Conservation (phyloP, 805 yeast genomes). For the Metschnikowia peoriensis region DNA sequence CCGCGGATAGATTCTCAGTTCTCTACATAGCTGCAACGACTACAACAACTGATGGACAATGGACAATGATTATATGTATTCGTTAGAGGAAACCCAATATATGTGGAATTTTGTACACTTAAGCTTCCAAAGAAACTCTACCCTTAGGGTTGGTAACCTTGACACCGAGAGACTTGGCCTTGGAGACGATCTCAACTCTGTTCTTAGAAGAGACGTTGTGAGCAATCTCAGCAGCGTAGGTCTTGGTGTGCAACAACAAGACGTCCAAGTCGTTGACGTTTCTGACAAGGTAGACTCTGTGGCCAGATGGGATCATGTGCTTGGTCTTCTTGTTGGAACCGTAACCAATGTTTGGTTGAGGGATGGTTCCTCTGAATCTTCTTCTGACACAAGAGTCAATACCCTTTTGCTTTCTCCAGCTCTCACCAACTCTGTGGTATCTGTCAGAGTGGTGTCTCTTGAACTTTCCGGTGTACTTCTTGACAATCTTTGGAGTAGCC, state of each 20-base stretch:
- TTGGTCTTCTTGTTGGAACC: conserved; percentile 99
- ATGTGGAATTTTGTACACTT: conserved; percentile 33
- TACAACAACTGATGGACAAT: background rate
- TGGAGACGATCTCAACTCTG: conserved; percentile 94
- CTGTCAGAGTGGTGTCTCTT: conserved; percentile 99
- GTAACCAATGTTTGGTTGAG: conserved; percentile 99
- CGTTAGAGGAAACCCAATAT: conserved; percentile 21
- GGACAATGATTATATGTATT: conserved; percentile 22
- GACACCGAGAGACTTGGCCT: conserved; percentile 97
- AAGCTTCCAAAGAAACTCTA: conserved; percentile 97
- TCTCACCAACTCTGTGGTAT: conserved; percentile 96
- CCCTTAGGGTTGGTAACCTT: conserved; percentile 99
- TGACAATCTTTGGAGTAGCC: conserved; percentile 99
- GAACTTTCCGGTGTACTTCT: conserved; percentile 98
- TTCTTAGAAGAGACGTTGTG: conserved; percentile 97
- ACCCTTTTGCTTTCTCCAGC: conserved; percentile 99
- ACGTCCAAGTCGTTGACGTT: conserved; percentile 93
- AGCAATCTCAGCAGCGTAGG: conserved; percentile 99
- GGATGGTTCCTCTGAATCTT: conserved; percentile 99
- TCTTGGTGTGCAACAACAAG: conserved; percentile 93
- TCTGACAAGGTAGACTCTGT: conserved; percentile 92
- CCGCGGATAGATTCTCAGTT: background rate
- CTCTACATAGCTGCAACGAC: background rate
- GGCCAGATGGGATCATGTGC: conserved; percentile 95
- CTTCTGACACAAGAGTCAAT: conserved; percentile 99